Base-by-base conservation (phyloP, 2,329 filamentous ascomycete species). In the Phialemonium atrogriseum region DNA sequence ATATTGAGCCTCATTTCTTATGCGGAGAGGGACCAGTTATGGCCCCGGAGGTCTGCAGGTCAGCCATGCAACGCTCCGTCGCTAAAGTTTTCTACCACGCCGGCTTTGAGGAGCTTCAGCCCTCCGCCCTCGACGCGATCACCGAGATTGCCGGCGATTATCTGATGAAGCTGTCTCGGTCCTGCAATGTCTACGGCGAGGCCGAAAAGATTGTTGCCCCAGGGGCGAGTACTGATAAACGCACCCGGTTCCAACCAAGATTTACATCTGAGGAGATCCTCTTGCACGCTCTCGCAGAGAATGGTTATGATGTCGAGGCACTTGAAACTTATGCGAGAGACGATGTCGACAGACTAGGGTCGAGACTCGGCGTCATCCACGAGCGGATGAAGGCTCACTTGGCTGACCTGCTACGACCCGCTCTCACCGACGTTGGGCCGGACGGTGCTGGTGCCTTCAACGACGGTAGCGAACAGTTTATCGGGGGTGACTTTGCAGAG, bases 101-200 rank as follows among this genome's bases (percentile, higher is more conserved):
- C 24, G 91, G 91, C 1, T 98, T 96, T 43, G 91, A 98, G 57
- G 91, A 98, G 52, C 84, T 93, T 40, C 91, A 98, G 52, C 91
- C 91, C 10, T 94, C 88, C 24, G 89, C 91, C 17, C 66, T 98
- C 18, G 91, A 98, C 45, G 75, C 84, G 1, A 76, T 94, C 22
- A 94, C 91, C 0, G 87, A 94, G 46, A 75, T 95, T 32, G 87
- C 88, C 1, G 79, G 79, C 4, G 84, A 93, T 46, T 98, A 89
- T 52, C 94, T 98, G 48, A 70, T 77, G 36, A 94, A 93, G 52
- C 67, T 98, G 8, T 77, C 81, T 11, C 72, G 73, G 37, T 87
- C 84, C 0, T 75, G 95, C 47, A 86, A 82, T 42, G 68, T 80
- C 17, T 98, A 94, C 55, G 77, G 77, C 40, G 85, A 96, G 56